Evolutionary conservation across 306 rosid genomes (phyloP).

Genomic region (Biancaea sappan): DNA sequence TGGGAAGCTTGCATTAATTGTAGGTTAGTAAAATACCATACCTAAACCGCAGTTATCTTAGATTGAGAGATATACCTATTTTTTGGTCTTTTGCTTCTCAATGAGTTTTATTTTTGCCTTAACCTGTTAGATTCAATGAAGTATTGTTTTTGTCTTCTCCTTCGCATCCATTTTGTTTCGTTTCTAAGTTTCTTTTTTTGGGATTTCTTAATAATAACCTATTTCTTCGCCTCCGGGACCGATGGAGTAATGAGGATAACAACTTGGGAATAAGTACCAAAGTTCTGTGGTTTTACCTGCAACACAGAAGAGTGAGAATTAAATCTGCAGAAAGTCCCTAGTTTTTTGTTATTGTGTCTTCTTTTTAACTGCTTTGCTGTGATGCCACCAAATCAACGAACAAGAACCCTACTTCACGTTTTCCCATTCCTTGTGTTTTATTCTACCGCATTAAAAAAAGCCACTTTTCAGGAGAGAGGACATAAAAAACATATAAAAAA

Average conservation of each 20-base stretch:
- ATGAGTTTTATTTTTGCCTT: slow-evolving; percentile 2
- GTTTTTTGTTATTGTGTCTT: background rate
- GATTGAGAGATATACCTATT: background rate
- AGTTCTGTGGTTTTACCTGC: background rate
- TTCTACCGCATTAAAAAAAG: background rate
- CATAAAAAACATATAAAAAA: too few relatives aligned
- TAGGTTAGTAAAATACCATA: slow-evolving; percentile 44
- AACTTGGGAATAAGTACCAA: too few relatives aligned
- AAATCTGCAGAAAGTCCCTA: background rate
- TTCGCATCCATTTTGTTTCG: background rate
- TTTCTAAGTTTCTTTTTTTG: background rate
- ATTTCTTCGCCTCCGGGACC: background rate
- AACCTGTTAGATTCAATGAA: background rate
- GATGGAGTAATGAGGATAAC: too few relatives aligned
- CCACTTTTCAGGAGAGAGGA: background rate
- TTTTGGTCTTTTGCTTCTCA: slow-evolving; percentile 19
- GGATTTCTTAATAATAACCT: background rate
- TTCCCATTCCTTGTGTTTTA: background rate
- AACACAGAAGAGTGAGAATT: background rate
- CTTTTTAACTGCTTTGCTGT: background rate
- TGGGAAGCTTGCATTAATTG: slow-evolving; percentile 9
- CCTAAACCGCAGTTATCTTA: slow-evolving; percentile 34
- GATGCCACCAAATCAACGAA: slow-evolving; percentile 9
- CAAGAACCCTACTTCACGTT: background rate
- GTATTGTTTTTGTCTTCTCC: background rate